Conservation (phyloP, 371 early-diverging fungal genomes). For the Circinella umbellata region DNA sequence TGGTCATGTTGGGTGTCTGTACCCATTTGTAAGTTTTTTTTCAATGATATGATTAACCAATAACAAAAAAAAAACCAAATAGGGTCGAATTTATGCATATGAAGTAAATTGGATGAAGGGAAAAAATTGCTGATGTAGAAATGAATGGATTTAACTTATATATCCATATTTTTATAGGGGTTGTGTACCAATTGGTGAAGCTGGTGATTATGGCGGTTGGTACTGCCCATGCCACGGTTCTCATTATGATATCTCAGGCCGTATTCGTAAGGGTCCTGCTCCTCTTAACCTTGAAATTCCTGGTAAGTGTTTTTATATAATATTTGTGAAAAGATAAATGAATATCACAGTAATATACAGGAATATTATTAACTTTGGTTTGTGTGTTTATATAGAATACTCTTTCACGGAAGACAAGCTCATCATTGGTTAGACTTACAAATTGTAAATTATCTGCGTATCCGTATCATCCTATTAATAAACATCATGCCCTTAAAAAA, state of each 20-base stretch:
- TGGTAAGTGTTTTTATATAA: slow-evolving; percentile 29
- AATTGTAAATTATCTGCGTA: slow-evolving; percentile 3
- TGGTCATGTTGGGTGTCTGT: slow-evolving; percentile 97
- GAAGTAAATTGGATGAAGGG: neutral
- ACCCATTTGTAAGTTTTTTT: slow-evolving; percentile 81
- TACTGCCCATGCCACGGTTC: slow-evolving; percentile 99
- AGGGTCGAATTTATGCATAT: too few species aligned
- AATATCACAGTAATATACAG: too few species aligned
- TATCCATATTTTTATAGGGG: slow-evolving; percentile 56
- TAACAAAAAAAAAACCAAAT: too few species aligned
- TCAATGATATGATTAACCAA: neutral
- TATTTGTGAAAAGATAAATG: too few species aligned
- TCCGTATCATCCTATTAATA: slow-evolving; percentile 12
- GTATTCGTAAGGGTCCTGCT: slow-evolving; percentile 98
- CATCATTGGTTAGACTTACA: slow-evolving; percentile 53
- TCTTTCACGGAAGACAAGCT: slow-evolving; percentile 51
- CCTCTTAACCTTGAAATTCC: slow-evolving; percentile 98
- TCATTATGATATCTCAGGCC: slow-evolving; percentile 94
- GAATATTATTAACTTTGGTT: too few species aligned
- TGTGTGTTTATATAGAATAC: slow-evolving; percentile 39
- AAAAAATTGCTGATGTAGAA: neutral
- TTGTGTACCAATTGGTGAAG: slow-evolving; percentile 98
- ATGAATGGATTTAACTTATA: slow-evolving; percentile 3
- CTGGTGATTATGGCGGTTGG: slow-evolving; percentile 98
- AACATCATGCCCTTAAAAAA: neutral